phyloP scores from a whole-genome alignment of 352 stramenopile genomes.

The Pythium graminicola region DNA sequence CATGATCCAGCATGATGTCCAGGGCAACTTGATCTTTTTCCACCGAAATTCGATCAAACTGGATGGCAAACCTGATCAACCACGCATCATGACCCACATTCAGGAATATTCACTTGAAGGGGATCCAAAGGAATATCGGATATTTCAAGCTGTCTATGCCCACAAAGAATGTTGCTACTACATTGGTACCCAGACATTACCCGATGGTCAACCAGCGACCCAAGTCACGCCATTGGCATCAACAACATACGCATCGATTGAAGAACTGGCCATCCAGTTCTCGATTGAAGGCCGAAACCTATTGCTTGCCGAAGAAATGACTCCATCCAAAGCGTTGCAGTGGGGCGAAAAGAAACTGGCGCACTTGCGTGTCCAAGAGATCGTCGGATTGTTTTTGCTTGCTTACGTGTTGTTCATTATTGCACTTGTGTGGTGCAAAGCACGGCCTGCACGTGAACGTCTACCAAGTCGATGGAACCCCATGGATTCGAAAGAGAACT shows the following conservation, averaged over 20 bases:
- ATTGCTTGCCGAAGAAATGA: constrained; percentile 40
- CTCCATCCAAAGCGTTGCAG: constrained; percentile 9
- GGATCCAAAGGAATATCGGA: constrained; percentile 67
- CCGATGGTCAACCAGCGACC: constrained; percentile 58
- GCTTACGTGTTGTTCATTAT: constrained; percentile 65
- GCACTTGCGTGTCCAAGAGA: constrained; percentile 38
- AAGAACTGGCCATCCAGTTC: constrained; percentile 75
- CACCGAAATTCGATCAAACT: constrained; percentile 85
- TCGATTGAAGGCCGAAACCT: constrained; percentile 61
- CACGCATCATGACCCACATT: constrained; percentile 75
- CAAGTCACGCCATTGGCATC: constrained; percentile 57
- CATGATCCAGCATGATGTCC: constrained; percentile 84
- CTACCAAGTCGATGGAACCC: constrained; percentile 77
- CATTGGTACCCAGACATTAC: constrained; percentile 62
- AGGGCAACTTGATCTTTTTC: constrained; percentile 81
- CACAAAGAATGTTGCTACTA: constrained; percentile 86
- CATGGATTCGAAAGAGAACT: constrained; percentile 68
- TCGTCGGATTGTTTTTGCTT: constrained; percentile 61
- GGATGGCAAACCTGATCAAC: constrained; percentile 55
- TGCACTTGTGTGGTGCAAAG: constrained; percentile 71
- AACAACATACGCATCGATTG: constrained; percentile 72
- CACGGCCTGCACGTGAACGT: constrained; percentile 54
- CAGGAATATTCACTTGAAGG: constrained; percentile 70
- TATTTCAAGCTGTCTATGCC: constrained; percentile 75
- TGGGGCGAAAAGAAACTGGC: constrained; percentile 12